Percentiles rank a stretch among this genome's conserved stretches.
These are phyloP conservation scores for Tetrahymena thermophila DNA, from an alignment of 73 alveolate genomes.

Conservation along the genomic window DNA sequence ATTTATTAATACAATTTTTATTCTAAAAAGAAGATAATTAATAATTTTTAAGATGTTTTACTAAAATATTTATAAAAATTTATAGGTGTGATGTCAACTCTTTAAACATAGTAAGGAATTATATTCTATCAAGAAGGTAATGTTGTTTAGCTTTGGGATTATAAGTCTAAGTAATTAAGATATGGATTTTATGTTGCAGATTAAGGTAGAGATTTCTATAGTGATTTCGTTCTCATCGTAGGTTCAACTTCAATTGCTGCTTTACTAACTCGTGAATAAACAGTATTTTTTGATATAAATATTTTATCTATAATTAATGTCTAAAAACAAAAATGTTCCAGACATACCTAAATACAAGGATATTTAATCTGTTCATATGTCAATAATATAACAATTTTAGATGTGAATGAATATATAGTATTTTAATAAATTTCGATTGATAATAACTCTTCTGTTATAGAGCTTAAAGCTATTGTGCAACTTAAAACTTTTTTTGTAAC, in stretches of 20 bases:
- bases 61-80: no score
- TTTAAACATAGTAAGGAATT: not conserved
- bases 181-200: not conserved
- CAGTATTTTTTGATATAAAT: not conserved
- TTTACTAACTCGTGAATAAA: not conserved
- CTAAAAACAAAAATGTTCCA: not conserved
- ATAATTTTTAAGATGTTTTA: no score
- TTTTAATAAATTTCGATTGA: not conserved
- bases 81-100: not conserved
- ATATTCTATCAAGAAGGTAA: not conserved
- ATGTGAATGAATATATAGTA: not conserved
- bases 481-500: not conserved
- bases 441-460: not conserved
- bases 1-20: no score
- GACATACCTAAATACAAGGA: not conserved
- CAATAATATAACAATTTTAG: not conserved
- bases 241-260: not conserved
- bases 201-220: not conserved
- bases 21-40: no score
- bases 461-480: not conserved
- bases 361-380: not conserved
- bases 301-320: not conserved
- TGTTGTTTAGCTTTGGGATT: not conserved
- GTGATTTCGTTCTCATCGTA: not conserved
- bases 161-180: not conserved